A percentile compares a stretch with the other conserved stretches of the same genome.
Conservation (phyloP, 176 grass and related monocot species). For the Phyllostachys edulis region DNA sequence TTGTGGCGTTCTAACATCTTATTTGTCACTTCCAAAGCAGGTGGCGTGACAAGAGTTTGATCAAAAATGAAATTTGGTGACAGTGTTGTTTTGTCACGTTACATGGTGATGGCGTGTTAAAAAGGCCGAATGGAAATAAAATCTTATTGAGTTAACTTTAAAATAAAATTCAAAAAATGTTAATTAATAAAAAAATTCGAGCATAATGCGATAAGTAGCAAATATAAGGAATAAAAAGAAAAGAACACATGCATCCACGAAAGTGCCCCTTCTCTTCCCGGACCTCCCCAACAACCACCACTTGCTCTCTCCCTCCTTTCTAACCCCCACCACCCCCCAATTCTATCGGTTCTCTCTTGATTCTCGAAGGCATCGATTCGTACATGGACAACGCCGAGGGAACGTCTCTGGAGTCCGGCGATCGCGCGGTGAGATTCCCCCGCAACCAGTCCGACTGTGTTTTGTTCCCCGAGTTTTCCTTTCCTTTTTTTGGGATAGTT, state of each 20-base stretch:
- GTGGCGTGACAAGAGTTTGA: too few relatives aligned
- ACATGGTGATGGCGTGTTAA: too few relatives aligned
- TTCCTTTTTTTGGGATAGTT: not conserved
- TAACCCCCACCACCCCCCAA: not conserved
- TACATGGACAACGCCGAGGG: conserved; percentile 32
- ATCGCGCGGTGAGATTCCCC: conserved; percentile 24
- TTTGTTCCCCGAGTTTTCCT: not conserved
- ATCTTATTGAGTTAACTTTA: too few relatives aligned
- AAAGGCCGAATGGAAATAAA: too few relatives aligned
- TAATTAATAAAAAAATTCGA: too few relatives aligned
- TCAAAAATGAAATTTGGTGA: too few relatives aligned
- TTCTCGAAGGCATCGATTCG: conserved; percentile 27
- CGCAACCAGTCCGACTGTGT: not conserved
- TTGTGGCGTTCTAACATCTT: too few relatives aligned
- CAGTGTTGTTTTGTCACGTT: too few relatives aligned
- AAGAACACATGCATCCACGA: not conserved
- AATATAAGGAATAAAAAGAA: not conserved
- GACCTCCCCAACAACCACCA: conserved; percentile 21
- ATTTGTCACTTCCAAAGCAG: too few relatives aligned
- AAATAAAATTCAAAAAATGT: too few relatives aligned
- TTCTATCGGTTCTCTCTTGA: not conserved
- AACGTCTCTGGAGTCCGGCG: conserved; percentile 1
- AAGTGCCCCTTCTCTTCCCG: not conserved
- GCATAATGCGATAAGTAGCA: not conserved
- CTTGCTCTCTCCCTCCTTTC: too few relatives aligned